Evolutionary conservation across 257 asterid genomes (phyloP).

Genomic region (Lavandula angustifolia): DNA sequence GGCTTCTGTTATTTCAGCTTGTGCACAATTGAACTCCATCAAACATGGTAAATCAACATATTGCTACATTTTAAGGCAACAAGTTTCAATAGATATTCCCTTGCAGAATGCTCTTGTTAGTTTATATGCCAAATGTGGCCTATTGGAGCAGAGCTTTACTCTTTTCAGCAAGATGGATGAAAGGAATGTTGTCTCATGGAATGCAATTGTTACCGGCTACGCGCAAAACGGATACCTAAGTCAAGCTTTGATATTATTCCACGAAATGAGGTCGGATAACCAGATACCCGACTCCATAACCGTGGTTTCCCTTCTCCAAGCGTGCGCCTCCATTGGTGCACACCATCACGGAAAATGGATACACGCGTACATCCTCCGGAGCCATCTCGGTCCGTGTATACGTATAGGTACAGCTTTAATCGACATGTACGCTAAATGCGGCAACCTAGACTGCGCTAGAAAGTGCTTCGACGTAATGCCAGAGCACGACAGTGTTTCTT

Average conservation of each 20-base stretch:
- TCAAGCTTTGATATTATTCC: slow-evolving; percentile 54
- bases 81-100: slow-evolving; percentile 50
- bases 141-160: slow-evolving; percentile 48
- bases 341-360: slow-evolving; percentile 80
- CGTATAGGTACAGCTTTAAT: slow-evolving; percentile 70
- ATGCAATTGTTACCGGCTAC: slow-evolving; percentile 49
- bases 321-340: slow-evolving; percentile 81
- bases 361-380: slow-evolving; percentile 63
- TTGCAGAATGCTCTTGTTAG: slow-evolving; percentile 69
- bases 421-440: slow-evolving; percentile 91
- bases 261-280: slow-evolving; percentile 56
- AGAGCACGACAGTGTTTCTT: slow-evolving; percentile 59
- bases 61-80: slow-evolving; percentile 59
- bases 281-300: slow-evolving; percentile 74
- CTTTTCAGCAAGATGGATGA: slow-evolving; percentile 59
- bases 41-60: slow-evolving; percentile 66
- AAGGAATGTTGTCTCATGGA: slow-evolving; percentile 56
- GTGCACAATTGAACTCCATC: slow-evolving; percentile 62
- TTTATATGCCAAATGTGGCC: slow-evolving; percentile 78
- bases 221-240: slow-evolving; percentile 62
- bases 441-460: slow-evolving; percentile 60
- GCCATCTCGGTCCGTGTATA: slow-evolving; percentile 63
- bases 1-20: slow-evolving; percentile 79
- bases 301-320: slow-evolving; percentile 73
- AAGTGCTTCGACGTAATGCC: slow-evolving; percentile 67